Evolutionary conservation across 2,329 filamentous ascomycete genomes (phyloP).

Genomic region (Colletotrichum chlorophyti): DNA sequence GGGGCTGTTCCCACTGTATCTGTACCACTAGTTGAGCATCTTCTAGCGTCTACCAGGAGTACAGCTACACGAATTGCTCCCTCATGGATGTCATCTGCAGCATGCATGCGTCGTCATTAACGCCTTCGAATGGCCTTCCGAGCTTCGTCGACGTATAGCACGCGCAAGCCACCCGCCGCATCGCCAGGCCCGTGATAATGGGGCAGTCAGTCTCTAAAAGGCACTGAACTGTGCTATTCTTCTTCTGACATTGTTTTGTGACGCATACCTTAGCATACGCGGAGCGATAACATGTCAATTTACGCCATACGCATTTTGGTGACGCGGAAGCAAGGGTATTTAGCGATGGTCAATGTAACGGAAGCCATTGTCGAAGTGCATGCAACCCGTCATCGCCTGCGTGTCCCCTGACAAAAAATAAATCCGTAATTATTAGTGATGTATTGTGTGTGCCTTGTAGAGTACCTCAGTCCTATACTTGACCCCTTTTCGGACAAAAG

Average conservation of each 20-base stretch:
- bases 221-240: background rate
- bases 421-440: constrained; percentile 8
- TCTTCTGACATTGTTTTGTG: too few species aligned
- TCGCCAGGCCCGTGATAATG: background rate
- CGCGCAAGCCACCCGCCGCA: constrained; percentile 24
- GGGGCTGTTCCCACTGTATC: constrained; percentile 24
- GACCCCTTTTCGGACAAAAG: background rate
- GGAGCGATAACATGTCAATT: too few species aligned
- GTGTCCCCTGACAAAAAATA: too few species aligned
- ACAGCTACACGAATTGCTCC: constrained; percentile 22
- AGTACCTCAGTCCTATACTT: constrained; percentile 21
- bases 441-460: constrained; percentile 11
- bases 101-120: constrained; percentile 29
- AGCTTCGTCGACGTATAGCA: constrained; percentile 22
- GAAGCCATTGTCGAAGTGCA: too few species aligned
- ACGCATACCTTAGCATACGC: too few species aligned
- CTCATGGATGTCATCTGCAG: constrained; percentile 30
- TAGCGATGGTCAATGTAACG: background rate
- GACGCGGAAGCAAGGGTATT: background rate
- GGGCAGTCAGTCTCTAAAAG: background rate
- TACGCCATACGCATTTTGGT: background rate
- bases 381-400: background rate
- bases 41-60: constrained; percentile 10
- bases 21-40: constrained; percentile 13
- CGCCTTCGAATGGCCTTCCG: background rate